Conservation (phyloP, 208 protist species). For the Leishmania tropica region DNA sequence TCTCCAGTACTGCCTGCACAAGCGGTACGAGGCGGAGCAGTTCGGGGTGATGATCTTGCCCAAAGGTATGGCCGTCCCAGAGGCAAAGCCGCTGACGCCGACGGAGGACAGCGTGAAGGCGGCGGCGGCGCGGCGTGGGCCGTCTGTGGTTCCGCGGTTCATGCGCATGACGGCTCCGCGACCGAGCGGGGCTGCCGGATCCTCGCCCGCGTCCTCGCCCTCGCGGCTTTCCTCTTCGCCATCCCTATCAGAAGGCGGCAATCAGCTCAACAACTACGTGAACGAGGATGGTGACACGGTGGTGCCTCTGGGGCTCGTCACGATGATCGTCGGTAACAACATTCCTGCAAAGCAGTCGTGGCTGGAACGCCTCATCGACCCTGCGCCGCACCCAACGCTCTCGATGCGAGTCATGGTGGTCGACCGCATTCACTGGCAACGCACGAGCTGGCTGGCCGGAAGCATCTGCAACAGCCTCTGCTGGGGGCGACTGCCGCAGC, state of each 20-base stretch:
- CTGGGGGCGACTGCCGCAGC: constrained; percentile 76
- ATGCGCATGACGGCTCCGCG: constrained; percentile 37
- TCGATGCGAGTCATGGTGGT: constrained; percentile 73
- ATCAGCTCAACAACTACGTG: constrained; percentile 50
- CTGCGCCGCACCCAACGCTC: constrained; percentile 74
- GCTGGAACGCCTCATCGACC: constrained; percentile 63
- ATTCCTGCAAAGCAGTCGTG: constrained; percentile 53
- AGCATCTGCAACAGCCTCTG: constrained; percentile 77
- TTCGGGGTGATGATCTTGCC: constrained; percentile 73
- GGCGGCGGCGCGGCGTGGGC: constrained; percentile 21
- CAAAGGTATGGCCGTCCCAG: constrained; percentile 35
- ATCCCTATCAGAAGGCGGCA: constrained; percentile 21
- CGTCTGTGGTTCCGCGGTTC: constrained; percentile 30
- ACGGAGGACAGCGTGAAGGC: constrained; percentile 34
- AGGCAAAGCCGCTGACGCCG: constrained; percentile 38
- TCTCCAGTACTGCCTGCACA: constrained; percentile 67
- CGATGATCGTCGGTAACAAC: constrained; percentile 75
- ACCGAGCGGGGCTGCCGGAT: constrained; percentile 5
- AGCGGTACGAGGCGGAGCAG: constrained; percentile 83
- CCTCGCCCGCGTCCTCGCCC: neutral
- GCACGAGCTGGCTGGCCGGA: constrained; percentile 73
- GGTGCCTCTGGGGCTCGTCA: constrained; percentile 78
- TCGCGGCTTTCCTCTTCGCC: constrained; percentile 9
- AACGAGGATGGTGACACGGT: constrained; percentile 41
- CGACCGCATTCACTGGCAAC: constrained; percentile 88